phyloP scores from a whole-genome alignment of 768 basidiomycete genomes.

The Suillus luteus region DNA sequence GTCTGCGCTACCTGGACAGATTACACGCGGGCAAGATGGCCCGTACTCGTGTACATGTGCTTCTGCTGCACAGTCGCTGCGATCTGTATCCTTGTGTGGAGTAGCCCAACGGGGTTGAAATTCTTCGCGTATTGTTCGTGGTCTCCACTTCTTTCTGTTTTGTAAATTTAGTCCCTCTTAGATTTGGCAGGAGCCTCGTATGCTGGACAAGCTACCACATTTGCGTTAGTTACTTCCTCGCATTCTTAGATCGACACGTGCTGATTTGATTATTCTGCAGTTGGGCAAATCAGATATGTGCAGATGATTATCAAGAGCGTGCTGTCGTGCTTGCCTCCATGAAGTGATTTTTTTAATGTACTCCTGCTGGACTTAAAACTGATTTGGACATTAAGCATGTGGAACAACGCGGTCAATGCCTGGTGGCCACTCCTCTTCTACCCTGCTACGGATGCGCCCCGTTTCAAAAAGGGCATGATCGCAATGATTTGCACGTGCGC shows the following conservation, averaged over 20 bases:
- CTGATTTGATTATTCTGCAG: slow-evolving; percentile 31
- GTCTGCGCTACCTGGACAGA: slow-evolving; percentile 69
- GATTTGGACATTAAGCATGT: slow-evolving; percentile 47
- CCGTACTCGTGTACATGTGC: slow-evolving; percentile 65
- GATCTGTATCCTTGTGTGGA: slow-evolving; percentile 63
- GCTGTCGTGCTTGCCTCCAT: slow-evolving; percentile 72
- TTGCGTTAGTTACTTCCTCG: slow-evolving; percentile 48
- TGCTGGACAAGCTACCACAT: slow-evolving; percentile 75
- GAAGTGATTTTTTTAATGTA: slow-evolving; percentile 47
- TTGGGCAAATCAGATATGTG: slow-evolving; percentile 81
- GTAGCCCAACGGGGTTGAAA: slow-evolving; percentile 59
- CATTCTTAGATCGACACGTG: neutral
- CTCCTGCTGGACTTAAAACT: slow-evolving; percentile 7
- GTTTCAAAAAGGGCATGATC: slow-evolving; percentile 68
- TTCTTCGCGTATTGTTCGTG: slow-evolving; percentile 74
- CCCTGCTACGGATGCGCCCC: slow-evolving; percentile 71
- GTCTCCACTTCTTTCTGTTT: neutral
- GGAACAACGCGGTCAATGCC: slow-evolving; percentile 67
- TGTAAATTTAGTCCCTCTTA: slow-evolving; percentile 22
- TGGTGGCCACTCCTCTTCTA: slow-evolving; percentile 76
- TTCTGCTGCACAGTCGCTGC: slow-evolving; percentile 53
- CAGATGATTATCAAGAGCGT: slow-evolving; percentile 70
- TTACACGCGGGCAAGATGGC: slow-evolving; percentile 56
- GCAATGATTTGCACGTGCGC: slow-evolving; percentile 61
- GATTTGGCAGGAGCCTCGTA: slow-evolving; percentile 68